Evolutionary conservation across 2,329 filamentous ascomycete species (phyloP), one percentile per base, ranked within the genome.

Genomic region (Tolypocladium cylindrosporum): DNA sequence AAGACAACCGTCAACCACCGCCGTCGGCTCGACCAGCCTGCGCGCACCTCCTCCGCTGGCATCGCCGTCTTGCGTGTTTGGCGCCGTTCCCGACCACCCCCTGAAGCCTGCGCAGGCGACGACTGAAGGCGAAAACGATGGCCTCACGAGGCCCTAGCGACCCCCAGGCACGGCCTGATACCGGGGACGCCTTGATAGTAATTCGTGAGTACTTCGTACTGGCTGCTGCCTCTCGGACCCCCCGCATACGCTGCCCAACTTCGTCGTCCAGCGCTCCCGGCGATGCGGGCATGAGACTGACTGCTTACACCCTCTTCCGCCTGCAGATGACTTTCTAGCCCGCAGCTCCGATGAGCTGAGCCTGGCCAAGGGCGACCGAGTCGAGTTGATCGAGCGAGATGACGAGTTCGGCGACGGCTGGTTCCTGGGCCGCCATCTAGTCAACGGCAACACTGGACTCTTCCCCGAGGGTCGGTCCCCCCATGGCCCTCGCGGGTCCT

Each of bases 341-440:
- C 86, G 94, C 64, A 95, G 91, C 72, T 88, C 90, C 59, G 94
- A 99, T 75, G 94, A 99, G 79, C 80, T 99, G 68, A 95, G 85
- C 65, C 80, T 99, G 63, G 79, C 84, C 57, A 95, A 95, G 69
- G 92, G 89, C 65, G 89, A 94, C 67, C 85, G 88, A 62, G 87
- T 95, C 61, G 88, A 93, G 75, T 76, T 95, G 61, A 84, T 93
- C 62, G 90, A 94, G 74, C 83, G 89, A 67, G 90, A 94, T 70
- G 90, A 94, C 71, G 90, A 94, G 70, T 95, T 94, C 71, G 89
- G 89, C 61, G 90, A 95, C 72, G 90, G 90, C 57, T 92, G 89
- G 90, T 95, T 89, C 69, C 72, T 93, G 67, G 90, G 86, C 61
- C 84, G 84, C 67, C 89, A 93, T 72, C 74, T 90, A 64, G 78